Conservation (phyloP, 805 yeast species). For the Teunomyces cretensis region DNA sequence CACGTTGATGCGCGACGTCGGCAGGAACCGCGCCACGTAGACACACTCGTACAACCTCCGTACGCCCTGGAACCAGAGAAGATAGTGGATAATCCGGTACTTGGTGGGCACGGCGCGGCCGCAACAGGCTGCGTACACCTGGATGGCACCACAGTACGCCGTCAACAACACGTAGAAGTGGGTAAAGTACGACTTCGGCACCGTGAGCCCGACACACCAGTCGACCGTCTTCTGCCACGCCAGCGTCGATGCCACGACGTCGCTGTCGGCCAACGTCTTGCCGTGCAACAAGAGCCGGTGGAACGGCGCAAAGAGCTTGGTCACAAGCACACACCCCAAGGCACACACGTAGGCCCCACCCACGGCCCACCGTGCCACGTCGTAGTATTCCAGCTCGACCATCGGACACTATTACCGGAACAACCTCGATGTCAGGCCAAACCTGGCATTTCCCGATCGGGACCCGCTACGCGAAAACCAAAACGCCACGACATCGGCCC, state of each 20-base stretch:
- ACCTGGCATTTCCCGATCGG: too few relatives aligned
- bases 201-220: conserved; percentile 31
- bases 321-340: conserved; percentile 9
- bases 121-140: conserved; percentile 7
- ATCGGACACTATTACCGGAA: too few relatives aligned
- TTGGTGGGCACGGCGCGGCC: conserved; percentile 18
- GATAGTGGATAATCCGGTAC: conserved; percentile 18
- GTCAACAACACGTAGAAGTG: conserved; percentile 60
- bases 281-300: conserved; percentile 23
- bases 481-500: neutral
- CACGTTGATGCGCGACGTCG: conserved; percentile 56
- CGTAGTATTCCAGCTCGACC: neutral
- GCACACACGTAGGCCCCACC: conserved; percentile 1
- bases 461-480: too few relatives aligned
- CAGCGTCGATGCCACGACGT: neutral
- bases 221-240: neutral
- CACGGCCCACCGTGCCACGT: neutral
- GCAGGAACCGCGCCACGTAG: conserved; percentile 46
- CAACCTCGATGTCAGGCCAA: too few relatives aligned
- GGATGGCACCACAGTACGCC: conserved; percentile 14
- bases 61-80: conserved; percentile 47
- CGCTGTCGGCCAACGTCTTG: conserved; percentile 10
- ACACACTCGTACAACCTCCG: conserved; percentile 58
- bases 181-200: conserved; percentile 61
- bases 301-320: conserved; percentile 16